phyloP scores from a whole-genome alignment of 1,284 basidiomycete genomes.

The Papiliotrema nemorosa region DNA sequence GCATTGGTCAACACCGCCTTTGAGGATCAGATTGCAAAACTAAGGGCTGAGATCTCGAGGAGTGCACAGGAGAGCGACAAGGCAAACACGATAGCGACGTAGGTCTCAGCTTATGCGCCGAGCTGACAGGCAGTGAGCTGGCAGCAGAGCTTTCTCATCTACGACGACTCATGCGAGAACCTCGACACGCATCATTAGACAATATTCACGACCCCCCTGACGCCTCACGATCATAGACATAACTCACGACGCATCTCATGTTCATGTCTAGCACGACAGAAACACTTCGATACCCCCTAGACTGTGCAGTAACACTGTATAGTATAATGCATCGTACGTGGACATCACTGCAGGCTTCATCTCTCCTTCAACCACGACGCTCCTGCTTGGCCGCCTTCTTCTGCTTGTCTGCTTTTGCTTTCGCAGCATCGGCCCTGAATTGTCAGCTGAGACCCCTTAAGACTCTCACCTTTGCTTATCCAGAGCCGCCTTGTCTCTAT shows the following conservation, averaged over 20 bases:
- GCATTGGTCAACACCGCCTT: conserved; percentile 15
- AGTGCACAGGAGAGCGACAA: conserved; percentile 20
- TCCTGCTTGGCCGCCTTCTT: conserved; percentile 49
- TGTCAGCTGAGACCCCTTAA: not conserved
- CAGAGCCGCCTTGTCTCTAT: conserved; percentile 44
- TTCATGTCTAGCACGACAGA: no score
- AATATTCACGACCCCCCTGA: not conserved
- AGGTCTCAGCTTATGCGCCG: conserved; percentile 6
- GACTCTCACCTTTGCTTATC: conserved; percentile 47
- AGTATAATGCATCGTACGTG: no score
- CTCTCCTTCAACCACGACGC: conserved; percentile 21
- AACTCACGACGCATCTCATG: no score
- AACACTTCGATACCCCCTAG: no score
- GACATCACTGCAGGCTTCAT: no score
- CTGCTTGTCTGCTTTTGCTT: conserved; percentile 48
- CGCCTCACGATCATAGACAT: not conserved
- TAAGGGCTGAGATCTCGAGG: conserved; percentile 23
- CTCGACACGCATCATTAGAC: not conserved
- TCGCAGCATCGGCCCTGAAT: conserved; percentile 43
- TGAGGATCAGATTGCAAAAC: conserved; percentile 17
- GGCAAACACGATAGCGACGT: conserved; percentile 30
- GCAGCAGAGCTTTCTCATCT: conserved; percentile 30
- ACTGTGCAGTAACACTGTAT: no score
- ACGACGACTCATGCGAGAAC: conserved; percentile 27
- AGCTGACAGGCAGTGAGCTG: conserved; percentile 22